phyloP scores from a whole-genome alignment of 345 rosid species.

The Erodium maritimum region DNA sequence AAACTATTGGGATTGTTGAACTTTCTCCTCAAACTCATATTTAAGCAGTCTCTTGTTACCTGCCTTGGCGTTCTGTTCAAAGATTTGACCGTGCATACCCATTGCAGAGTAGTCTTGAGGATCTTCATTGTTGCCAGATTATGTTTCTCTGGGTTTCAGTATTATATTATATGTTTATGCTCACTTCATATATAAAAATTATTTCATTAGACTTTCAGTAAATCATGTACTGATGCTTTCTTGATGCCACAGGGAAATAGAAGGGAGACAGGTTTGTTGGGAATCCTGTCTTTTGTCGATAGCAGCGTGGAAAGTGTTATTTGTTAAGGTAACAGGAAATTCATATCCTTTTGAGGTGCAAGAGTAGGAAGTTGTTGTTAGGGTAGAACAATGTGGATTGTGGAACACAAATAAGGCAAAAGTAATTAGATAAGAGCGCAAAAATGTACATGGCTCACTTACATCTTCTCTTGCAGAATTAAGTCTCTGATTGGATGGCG shows the following conservation, averaged over 20 bases:
- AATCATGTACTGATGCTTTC: background rate
- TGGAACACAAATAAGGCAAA: background rate
- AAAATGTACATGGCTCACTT: background rate
- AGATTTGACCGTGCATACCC: too few species aligned
- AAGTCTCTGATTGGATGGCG: slow-evolving; percentile 42
- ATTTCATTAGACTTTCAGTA: too few species aligned
- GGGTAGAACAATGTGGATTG: background rate
- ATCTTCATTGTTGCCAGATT: background rate
- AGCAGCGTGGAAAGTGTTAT: slow-evolving; percentile 96
- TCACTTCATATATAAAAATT: background rate
- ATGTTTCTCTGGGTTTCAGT: background rate
- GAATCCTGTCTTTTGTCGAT: slow-evolving; percentile 85
- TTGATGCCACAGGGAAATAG: slow-evolving; percentile 60
- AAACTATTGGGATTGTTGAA: too few species aligned
- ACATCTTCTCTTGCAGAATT: background rate
- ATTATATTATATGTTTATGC: background rate
- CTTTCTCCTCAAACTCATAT: too few species aligned
- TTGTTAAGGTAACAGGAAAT: slow-evolving; percentile 57
- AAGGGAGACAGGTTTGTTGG: slow-evolving; percentile 88
- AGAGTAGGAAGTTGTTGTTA: background rate
- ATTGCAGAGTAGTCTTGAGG: background rate
- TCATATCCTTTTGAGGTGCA: background rate
- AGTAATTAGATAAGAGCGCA: slow-evolving; percentile 28
- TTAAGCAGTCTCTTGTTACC: too few species aligned
- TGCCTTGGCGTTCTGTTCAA: too few species aligned